Percentiles rank a stretch among this genome's conserved stretches.
Conservation (phyloP, 176 grass and related monocot genomes). For the Triticum monococcum region DNA sequence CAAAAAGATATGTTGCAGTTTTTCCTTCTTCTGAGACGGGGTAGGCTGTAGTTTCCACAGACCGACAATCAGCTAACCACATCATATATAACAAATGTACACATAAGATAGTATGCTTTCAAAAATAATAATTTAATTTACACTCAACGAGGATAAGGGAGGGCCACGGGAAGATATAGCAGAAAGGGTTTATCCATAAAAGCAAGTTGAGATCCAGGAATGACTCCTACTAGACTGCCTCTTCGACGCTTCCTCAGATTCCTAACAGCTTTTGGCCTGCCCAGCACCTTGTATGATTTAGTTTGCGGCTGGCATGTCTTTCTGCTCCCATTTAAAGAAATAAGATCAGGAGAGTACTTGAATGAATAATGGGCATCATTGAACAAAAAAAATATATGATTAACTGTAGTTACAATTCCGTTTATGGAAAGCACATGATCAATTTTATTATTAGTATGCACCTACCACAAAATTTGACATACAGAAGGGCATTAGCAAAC, state of each 20-base stretch:
- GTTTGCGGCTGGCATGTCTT: constrained; percentile 24
- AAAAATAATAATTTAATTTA: neutral
- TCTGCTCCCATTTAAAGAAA: constrained; percentile 30
- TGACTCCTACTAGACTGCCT: constrained; percentile 7
- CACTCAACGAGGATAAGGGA: neutral
- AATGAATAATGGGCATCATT: neutral
- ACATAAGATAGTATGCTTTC: neutral
- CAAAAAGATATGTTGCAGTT: neutral
- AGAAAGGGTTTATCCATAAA: neutral
- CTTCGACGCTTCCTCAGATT: constrained; percentile 41
- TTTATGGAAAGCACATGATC: too few relatives aligned
- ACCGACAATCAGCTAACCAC: neutral
- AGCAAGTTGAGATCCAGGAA: neutral
- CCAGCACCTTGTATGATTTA: constrained; percentile 25
- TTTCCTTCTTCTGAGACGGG: neutral
- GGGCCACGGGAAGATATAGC: neutral
- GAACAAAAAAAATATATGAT: neutral
- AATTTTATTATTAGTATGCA: too few relatives aligned
- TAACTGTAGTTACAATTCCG: too few relatives aligned
- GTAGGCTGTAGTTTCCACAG: neutral
- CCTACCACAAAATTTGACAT: too few relatives aligned
- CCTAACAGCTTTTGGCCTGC: neutral
- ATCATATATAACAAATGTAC: neutral
- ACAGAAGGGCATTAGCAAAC: neutral
- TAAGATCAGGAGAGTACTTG: neutral